A percentile compares a stretch with the other conserved stretches of the same genome.
These are phyloP conservation scores for Boletus coccyginus DNA, from an alignment of 768 basidiomycete species.

Conservation along the genomic window DNA sequence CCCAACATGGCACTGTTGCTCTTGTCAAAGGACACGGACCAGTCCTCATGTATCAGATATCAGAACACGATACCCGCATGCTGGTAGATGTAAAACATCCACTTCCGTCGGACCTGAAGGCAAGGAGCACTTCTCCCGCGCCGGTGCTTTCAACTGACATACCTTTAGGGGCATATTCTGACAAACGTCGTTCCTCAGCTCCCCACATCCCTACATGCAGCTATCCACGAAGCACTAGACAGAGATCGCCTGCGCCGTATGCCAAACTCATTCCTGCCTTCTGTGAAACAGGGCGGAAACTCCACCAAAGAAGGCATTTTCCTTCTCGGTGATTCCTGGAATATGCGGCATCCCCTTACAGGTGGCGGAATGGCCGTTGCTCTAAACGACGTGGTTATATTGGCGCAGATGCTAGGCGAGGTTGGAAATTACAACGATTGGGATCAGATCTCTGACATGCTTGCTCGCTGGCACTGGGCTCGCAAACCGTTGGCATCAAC, in stretches of 20 bases:
- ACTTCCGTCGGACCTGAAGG: constrained; percentile 80
- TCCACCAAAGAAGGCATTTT: constrained; percentile 65
- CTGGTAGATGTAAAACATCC: constrained; percentile 87
- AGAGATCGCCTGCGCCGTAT: constrained; percentile 81
- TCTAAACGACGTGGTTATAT: constrained; percentile 76
- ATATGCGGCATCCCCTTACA: constrained; percentile 98
- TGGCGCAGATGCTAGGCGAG: constrained; percentile 57
- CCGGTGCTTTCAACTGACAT: constrained; percentile 1
- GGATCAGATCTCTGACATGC: constrained; percentile 45
- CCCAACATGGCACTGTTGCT: constrained; percentile 79
- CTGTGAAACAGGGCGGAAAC: constrained; percentile 59
- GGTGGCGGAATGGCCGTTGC: constrained; percentile 99
- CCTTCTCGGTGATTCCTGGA: constrained; percentile 94
- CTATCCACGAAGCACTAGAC: constrained; percentile 69
- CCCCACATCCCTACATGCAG: constrained; percentile 63
- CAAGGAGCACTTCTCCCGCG: constrained; percentile 17
- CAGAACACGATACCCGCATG: constrained; percentile 85
- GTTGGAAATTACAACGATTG: constrained; percentile 47
- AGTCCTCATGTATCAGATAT: constrained; percentile 92
- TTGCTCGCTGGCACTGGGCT: constrained; percentile 81
- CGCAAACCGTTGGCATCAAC: constrained; percentile 82
- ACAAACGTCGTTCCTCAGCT: constrained; percentile 76
- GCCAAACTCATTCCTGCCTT: constrained; percentile 93
- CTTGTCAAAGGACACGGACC: constrained; percentile 82
- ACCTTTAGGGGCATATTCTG: constrained; percentile 61